A percentile compares a stretch with the other conserved stretches of the same genome.
Conservation (phyloP, 192 early-diverging fungal genomes). For the Coemansia erecta region DNA sequence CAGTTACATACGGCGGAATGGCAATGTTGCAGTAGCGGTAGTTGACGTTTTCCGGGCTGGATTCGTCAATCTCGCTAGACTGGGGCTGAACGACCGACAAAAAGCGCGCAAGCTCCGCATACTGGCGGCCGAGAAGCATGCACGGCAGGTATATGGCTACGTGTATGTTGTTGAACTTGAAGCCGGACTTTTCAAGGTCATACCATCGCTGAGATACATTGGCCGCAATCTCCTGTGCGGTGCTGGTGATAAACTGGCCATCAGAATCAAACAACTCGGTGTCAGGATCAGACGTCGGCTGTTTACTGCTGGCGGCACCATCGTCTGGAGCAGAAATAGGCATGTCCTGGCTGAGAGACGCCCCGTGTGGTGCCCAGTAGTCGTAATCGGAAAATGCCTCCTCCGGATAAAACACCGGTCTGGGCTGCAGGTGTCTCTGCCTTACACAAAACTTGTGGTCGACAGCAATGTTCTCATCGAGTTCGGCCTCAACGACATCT, state of each 20-base stretch:
- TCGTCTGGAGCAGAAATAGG: background rate
- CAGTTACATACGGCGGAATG: constrained; percentile 13
- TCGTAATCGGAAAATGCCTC: constrained; percentile 15
- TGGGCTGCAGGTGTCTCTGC: constrained; percentile 8
- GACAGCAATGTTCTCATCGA: constrained; percentile 13
- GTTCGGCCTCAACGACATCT: constrained; percentile 22
- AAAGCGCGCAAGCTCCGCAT: constrained; percentile 31
- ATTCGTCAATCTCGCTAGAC: background rate
- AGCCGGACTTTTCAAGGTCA: constrained; percentile 25
- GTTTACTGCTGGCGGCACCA: background rate
- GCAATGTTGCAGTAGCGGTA: constrained; percentile 39
- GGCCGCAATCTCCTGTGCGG: constrained; percentile 18
- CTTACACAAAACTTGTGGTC: constrained; percentile 19
- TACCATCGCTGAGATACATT: constrained; percentile 32
- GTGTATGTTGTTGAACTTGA: constrained; percentile 49
- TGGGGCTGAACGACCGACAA: constrained; percentile 31
- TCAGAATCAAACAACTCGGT: background rate
- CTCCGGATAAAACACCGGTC: background rate
- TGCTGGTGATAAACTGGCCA: constrained; percentile 9
- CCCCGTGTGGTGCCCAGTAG: constrained; percentile 27
- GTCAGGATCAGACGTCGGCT: background rate
- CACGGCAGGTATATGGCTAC: constrained; percentile 40
- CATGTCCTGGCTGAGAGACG: background rate
- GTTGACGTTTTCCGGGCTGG: background rate
- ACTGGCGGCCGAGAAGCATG: constrained; percentile 41